Base-by-base conservation (phyloP, 495 filamentous ascomycete genomes). In the Talaromyces trachyspermus region DNA sequence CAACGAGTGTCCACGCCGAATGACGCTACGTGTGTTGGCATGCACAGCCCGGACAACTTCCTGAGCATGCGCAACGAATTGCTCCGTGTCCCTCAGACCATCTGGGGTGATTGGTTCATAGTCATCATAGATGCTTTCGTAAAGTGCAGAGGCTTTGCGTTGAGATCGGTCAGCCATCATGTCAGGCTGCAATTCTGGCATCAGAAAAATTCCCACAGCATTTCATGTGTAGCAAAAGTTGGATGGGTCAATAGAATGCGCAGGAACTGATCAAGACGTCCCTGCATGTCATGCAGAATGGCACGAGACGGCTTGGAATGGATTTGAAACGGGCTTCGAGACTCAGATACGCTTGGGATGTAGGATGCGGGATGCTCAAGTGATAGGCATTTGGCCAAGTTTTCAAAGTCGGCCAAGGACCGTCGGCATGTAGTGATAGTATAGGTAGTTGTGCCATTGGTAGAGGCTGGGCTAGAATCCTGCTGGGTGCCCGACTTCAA, bases 161-260 rank as follows among this genome's bases (percentile, higher is more conserved):
- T 78, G 81, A 51, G 85, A 92, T 22, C 94, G 78, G 59, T 95
- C 85, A 18, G 84, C 86, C 79, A 97, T 89, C 79, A 86, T 84
- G 12, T 89, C 80, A 3, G 86, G 77, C 55, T 95, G 89, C 15
- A 97, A 76, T 48, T 99, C 94, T 2, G 94, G 94, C 12, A 97
- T 91, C 2, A 99, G 77, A 99, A 95, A 67, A 99, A 99, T 55
- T 99, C 94, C 94, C 94, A 99, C 5, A 99, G 72, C 76, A 96
- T 86, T 69, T 99, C 94, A 58, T 97, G 94, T 0, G 87, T 96
- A 1, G 88, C 80, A 61, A 99, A 97, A 4, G 92, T 96, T 2
- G 94, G 85, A 57, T 99, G 94, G 0, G 79, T 71, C 25, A 99
- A 72, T 18, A 99, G 74, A 6, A 89, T 85, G 37, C 85, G 84